These are phyloP conservation scores for Penicillium sp. DNA, from an alignment of 2,329 filamentous ascomycete species.

Conservation along the genomic window DNA sequence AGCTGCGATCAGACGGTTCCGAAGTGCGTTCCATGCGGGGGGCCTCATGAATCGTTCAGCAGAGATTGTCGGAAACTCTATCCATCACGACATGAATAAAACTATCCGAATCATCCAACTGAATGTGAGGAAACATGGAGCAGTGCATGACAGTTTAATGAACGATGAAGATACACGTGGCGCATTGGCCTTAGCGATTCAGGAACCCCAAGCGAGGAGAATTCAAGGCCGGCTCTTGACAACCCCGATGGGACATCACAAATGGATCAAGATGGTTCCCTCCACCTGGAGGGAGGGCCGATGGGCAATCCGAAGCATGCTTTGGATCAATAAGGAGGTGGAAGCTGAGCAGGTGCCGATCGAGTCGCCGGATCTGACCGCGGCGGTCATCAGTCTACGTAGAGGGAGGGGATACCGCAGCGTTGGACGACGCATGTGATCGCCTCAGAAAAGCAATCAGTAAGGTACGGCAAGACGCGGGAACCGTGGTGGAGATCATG, in stretches of 20 bases:
- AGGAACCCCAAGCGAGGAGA: conserved; percentile 24
- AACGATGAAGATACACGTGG: conserved; percentile 18
- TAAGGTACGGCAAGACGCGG: conserved; percentile 20
- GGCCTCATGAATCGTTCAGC: conserved; percentile 22
- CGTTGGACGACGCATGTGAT: conserved; percentile 16
- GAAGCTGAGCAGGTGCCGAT: conserved; percentile 19
- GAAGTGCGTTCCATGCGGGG: conserved; percentile 20
- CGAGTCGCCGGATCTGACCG: conserved; percentile 21
- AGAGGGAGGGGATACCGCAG: conserved; percentile 15
- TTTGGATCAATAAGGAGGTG: conserved; percentile 24
- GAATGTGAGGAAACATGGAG: conserved; percentile 22
- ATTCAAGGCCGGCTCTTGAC: conserved; percentile 6
- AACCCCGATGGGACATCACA: neutral
- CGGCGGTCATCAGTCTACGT: conserved; percentile 27
- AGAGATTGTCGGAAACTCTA: conserved; percentile 24
- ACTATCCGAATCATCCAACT: conserved; percentile 19
- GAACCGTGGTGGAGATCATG: conserved; percentile 23
- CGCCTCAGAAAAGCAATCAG: conserved; percentile 21
- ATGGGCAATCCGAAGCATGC: conserved; percentile 21
- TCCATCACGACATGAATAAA: conserved; percentile 20
- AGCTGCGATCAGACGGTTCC: conserved; percentile 14
- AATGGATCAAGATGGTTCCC: neutral
- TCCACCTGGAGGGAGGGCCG: neutral
- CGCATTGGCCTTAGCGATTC: conserved; percentile 17
- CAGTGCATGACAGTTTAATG: conserved; percentile 20